phyloP scores from a whole-genome alignment of 768 basidiomycete species.

The Sistotremastrum suecicum region DNA sequence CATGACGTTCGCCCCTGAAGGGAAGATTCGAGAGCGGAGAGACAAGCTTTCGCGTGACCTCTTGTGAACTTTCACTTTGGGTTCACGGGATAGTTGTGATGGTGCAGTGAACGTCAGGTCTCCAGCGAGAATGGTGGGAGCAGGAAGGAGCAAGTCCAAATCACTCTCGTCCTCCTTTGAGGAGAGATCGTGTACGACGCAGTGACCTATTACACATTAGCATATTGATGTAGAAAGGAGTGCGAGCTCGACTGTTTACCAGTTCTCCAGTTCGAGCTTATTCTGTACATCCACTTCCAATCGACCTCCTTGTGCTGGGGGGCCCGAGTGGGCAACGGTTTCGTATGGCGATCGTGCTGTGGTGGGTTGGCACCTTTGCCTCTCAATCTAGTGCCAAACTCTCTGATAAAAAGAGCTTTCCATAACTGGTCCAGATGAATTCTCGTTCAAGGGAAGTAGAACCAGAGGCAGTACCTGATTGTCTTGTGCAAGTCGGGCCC shows the following conservation, averaged over 20 bases:
- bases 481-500: conserved; percentile 52
- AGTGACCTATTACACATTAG: not conserved
- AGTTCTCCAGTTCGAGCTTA: conserved; percentile 70
- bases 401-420: conserved; percentile 47
- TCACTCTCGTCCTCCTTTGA: not conserved
- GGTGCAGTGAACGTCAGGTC: conserved; percentile 44
- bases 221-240: not conserved
- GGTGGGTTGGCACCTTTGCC: conserved; percentile 50
- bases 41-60: conserved; percentile 16
- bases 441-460: conserved; percentile 5
- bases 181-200: not conserved
- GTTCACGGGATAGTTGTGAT: conserved; percentile 17
- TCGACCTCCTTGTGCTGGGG: conserved; percentile 31
- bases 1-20: conserved; percentile 7
- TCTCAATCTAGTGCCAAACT: conserved; percentile 54
- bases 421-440: conserved; percentile 34
- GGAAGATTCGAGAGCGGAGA: conserved; percentile 32
- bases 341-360: conserved; percentile 43
- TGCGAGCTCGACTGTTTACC: conserved; percentile 25
- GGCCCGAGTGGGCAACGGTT: conserved; percentile 41
- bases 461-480: conserved; percentile 36
- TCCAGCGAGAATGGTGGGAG: conserved; percentile 46
- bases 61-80: conserved; percentile 25
- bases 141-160: not conserved
- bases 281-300: conserved; percentile 83